Evolutionary conservation across 192 early-diverging fungal genomes (phyloP).

Genomic region (Pilaira anomala): DNA sequence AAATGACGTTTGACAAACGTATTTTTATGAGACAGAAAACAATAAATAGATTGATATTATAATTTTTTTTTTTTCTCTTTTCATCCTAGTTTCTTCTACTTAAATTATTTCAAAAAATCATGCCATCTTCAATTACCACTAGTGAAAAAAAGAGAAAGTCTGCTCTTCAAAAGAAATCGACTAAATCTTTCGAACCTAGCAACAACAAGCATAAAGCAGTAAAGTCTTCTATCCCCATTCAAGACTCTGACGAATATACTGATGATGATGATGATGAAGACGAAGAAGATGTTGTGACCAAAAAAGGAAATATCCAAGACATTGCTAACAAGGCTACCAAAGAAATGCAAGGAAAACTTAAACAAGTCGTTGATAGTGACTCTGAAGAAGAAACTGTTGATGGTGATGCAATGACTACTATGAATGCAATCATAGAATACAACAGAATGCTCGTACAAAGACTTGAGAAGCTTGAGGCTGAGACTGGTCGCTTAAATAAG

Average conservation of each 20-base stretch:
- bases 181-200: not conserved
- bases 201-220: not conserved
- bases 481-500: not conserved
- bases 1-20: too few species aligned
- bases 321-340: not conserved
- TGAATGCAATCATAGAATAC: slow-evolving; percentile 9
- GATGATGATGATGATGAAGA: not conserved
- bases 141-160: not conserved
- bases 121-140: not conserved
- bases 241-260: not conserved
- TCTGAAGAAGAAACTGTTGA: not conserved
- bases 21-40: too few species aligned
- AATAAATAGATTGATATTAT: too few species aligned
- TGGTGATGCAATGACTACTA: not conserved
- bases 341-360: too few species aligned
- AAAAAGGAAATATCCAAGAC: too few species aligned
- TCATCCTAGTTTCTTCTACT: not conserved
- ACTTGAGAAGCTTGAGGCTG: not conserved
- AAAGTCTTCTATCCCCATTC: not conserved
- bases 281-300: not conserved
- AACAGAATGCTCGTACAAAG: not conserved
- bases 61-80: not conserved
- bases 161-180: not conserved
- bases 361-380: not conserved
- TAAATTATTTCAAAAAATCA: not conserved